Base-by-base conservation (phyloP, 257 asterid genomes). In the Primulina eburnea region DNA sequence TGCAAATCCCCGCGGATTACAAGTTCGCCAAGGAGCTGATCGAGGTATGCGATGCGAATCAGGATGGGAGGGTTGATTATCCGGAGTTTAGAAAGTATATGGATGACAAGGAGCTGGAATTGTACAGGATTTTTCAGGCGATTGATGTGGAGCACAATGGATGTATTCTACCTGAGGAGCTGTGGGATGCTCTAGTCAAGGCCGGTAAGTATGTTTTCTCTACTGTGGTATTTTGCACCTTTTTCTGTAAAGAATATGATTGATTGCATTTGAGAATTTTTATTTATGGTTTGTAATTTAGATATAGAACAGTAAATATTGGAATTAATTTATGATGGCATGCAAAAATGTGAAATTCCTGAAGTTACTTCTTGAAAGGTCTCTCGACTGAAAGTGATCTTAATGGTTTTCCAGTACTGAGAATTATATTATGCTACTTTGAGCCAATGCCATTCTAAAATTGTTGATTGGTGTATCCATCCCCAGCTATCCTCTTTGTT, bases 131-230 rank as follows among this genome's bases (percentile, higher is more conserved):
- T 81, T 94, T 94, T 70, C 98, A 89, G 83, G 96, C 96, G 32
- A 91, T 94, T 79, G 99, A 89, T 75, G 99, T 88, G 40, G 98
- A 89, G 81, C 98, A 91, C 73, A 89, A 70, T 78, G 99, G 99
- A 2, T 88, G 96, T 76, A 94, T 94, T 83, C 80, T 89, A 78
- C 99, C 99, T 1, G 98, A 94, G 82, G 99, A 94, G 85, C 78
- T 92, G 28, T 89, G 95, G 97, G 98, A 94, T 75, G 99, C 99
- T 65, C 97, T 94, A 73, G 89, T 83, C 30, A 89, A 83, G 80
- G 95, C 87, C 79, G 91, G 91, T 85, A 85, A 60, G 58, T 71
- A 50, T 43, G 12, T n/a, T 63, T 38, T 8, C n/a, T 24, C 29
- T 8, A 10, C 34, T 28, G 28, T 28, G 28, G 17, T 6, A 28